Percentiles rank a stretch among this genome's conserved stretches.
Evolutionary conservation across 1,284 basidiomycete species (phyloP).

Genomic region (Austropuccinia psidii): DNA sequence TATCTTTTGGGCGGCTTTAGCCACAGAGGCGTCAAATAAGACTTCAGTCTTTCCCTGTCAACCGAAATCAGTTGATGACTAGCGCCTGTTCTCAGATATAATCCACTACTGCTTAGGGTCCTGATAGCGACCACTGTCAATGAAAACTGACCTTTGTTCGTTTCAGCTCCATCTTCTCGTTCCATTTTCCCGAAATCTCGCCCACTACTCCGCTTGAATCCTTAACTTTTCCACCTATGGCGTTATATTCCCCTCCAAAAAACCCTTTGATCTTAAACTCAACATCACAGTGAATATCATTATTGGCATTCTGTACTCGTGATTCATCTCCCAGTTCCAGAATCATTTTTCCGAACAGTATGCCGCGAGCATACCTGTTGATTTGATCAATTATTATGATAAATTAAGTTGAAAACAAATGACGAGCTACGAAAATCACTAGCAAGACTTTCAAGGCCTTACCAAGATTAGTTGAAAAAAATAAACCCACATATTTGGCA

Average conservation of each 20-base stretch:
- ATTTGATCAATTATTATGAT: neutral
- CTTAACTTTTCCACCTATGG: constrained; percentile 71
- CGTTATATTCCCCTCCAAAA: constrained; percentile 97
- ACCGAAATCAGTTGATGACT: neutral
- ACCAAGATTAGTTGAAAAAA: neutral
- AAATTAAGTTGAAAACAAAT: neutral
- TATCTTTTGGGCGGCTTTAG: constrained; percentile 69
- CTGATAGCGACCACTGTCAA: neutral
- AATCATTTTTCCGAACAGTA: constrained; percentile 63
- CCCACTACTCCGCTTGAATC: constrained; percentile 53
- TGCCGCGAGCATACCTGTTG: constrained; percentile 75
- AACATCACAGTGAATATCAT: constrained; percentile 68
- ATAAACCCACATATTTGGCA: constrained; percentile 72
- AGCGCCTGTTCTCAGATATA: neutral
- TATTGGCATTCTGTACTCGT: constrained; percentile 71
- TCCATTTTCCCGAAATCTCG: constrained; percentile 86
- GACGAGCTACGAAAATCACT: neutral
- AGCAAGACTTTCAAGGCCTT: neutral
- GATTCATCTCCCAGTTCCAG: constrained; percentile 89
- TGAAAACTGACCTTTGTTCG: constrained; percentile 51
- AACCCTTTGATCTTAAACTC: constrained; percentile 99
- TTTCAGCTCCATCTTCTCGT: constrained; percentile 79
- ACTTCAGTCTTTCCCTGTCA: constrained; percentile 53
- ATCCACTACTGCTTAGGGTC: no score
- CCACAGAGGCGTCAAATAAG: constrained; percentile 71